Percentiles rank a stretch among this genome's conserved stretches.
phyloP scores from a whole-genome alignment of 2,329 filamentous ascomycete species.

The Verticillium nubilum region DNA sequence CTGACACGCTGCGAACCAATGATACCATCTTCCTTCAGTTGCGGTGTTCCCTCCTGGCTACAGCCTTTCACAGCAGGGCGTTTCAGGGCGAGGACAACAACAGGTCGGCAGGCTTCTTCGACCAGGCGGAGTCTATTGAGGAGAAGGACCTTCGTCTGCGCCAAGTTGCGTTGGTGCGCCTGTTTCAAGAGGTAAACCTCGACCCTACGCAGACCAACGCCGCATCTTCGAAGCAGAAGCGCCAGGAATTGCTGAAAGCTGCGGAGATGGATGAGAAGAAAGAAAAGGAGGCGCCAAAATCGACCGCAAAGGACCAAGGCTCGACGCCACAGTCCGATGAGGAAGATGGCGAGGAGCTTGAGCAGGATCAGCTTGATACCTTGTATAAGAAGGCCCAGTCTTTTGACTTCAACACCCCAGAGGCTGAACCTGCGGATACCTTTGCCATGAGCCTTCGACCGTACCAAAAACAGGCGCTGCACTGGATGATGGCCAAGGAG shows the following conservation, averaged over 20 bases:
- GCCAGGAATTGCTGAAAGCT: conserved; percentile 80
- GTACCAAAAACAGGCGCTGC: conserved; percentile 90
- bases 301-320: conserved; percentile 19
- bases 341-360: conserved; percentile 85
- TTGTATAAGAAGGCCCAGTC: conserved; percentile 95
- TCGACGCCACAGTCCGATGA: conserved; percentile 59
- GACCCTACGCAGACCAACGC: conserved; percentile 70
- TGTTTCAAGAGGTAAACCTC: conserved; percentile 86
- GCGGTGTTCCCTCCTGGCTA: conserved; percentile 66
- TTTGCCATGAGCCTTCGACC: conserved; percentile 81
- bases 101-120: conserved; percentile 67
- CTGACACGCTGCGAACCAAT: conserved; percentile 78
- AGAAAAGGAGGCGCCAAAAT: conserved; percentile 45
- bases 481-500: conserved; percentile 97
- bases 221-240: conserved; percentile 69
- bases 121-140: conserved; percentile 78
- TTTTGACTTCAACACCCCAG: conserved; percentile 89
- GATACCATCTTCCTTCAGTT: conserved; percentile 94
- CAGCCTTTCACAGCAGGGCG: conserved; percentile 63
- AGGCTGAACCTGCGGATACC: conserved; percentile 73
- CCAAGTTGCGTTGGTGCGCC: conserved; percentile 80
- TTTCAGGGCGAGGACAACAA: conserved; percentile 61
- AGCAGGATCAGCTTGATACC: conserved; percentile 91
- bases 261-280: conserved; percentile 82
- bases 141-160: conserved; percentile 78